phyloP scores from a whole-genome alignment of 2,329 filamentous ascomycete species.

The Cryphonectria naterciae region DNA sequence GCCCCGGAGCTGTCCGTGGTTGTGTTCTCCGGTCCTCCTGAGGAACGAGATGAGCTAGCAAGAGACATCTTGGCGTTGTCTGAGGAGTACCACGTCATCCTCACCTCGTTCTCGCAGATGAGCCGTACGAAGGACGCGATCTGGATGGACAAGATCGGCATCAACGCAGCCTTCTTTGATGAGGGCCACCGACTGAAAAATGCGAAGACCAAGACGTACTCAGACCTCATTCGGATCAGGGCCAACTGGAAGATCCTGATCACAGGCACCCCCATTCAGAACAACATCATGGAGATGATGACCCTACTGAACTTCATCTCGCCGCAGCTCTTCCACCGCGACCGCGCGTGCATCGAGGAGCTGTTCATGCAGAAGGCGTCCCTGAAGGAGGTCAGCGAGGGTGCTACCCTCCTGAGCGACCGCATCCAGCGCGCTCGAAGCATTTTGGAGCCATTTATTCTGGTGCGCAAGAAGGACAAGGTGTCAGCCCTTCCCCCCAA shows the following conservation, averaged over 20 bases:
- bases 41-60: slow-evolving; percentile 69
- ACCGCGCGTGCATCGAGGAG: slow-evolving; percentile 77
- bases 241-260: slow-evolving; percentile 86
- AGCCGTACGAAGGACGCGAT: slow-evolving; percentile 54
- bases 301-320: slow-evolving; percentile 94
- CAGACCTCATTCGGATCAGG: slow-evolving; percentile 75
- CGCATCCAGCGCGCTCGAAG: slow-evolving; percentile 84
- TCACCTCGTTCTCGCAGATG: slow-evolving; percentile 55
- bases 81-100: slow-evolving; percentile 31
- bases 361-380: slow-evolving; percentile 94
- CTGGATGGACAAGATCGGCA: slow-evolving; percentile 52
- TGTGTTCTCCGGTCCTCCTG: slow-evolving; percentile 69
- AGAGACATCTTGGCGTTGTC: slow-evolving; percentile 44
- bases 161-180: slow-evolving; percentile 75
- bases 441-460: slow-evolving; percentile 93
- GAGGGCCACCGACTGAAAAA: slow-evolving; percentile 96
- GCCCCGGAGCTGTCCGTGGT: slow-evolving; percentile 77
- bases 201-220: slow-evolving; percentile 78
- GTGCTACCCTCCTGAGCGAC: slow-evolving; percentile 82
- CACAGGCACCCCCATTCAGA: slow-evolving; percentile 88
- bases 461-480: slow-evolving; percentile 91
- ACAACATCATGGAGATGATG: slow-evolving; percentile 91
- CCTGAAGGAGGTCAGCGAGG: slow-evolving; percentile 77
- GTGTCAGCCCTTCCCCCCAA: slow-evolving; percentile 83
- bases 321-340: slow-evolving; percentile 77